Conservation (phyloP, 176 grass and related monocot species). For the Bothriochloa decipiens region DNA sequence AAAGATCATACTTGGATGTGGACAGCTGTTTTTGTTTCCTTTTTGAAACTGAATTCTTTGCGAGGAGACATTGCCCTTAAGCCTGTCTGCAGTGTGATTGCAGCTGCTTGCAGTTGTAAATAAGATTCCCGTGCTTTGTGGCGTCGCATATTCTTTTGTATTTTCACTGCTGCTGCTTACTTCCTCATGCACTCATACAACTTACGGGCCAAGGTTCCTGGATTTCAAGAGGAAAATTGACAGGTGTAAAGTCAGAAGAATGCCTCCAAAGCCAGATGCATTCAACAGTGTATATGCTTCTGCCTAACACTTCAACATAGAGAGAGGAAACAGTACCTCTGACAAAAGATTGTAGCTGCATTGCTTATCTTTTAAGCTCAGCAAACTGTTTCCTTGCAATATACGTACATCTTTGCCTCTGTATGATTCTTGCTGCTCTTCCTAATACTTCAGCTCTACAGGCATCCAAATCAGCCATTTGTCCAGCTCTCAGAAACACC, state of each 20-base stretch:
- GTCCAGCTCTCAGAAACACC: slow-evolving; percentile 95
- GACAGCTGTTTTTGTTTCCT: slow-evolving; percentile 89
- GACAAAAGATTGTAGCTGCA: slow-evolving; percentile 76
- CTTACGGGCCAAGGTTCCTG: slow-evolving; percentile 80
- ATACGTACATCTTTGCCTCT: slow-evolving; percentile 90
- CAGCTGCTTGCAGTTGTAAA: slow-evolving; percentile 63
- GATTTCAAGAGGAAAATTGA: slow-evolving; percentile 41
- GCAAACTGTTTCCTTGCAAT: slow-evolving; percentile 88
- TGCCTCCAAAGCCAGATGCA: slow-evolving; percentile 18
- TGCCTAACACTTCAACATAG: neutral
- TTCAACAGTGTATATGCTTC: slow-evolving; percentile 12
- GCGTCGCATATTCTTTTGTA: slow-evolving; percentile 82
- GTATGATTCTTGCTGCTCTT: slow-evolving; percentile 92
- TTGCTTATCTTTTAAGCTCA: slow-evolving; percentile 73
- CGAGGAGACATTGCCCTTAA: slow-evolving; percentile 85
- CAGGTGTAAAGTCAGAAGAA: slow-evolving; percentile 24
- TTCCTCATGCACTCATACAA: slow-evolving; percentile 85
- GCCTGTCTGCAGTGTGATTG: slow-evolving; percentile 82
- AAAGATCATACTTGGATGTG: slow-evolving; percentile 72
- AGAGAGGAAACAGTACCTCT: slow-evolving; percentile 60
- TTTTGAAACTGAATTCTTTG: slow-evolving; percentile 92
- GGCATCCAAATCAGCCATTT: slow-evolving; percentile 99
- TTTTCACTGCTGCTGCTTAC: slow-evolving; percentile 81
- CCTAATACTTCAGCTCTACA: slow-evolving; percentile 92
- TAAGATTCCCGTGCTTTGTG: slow-evolving; percentile 76